phyloP scores from a whole-genome alignment of 2,329 filamentous ascomycete species.

The Colletotrichum lindemuthianum region DNA sequence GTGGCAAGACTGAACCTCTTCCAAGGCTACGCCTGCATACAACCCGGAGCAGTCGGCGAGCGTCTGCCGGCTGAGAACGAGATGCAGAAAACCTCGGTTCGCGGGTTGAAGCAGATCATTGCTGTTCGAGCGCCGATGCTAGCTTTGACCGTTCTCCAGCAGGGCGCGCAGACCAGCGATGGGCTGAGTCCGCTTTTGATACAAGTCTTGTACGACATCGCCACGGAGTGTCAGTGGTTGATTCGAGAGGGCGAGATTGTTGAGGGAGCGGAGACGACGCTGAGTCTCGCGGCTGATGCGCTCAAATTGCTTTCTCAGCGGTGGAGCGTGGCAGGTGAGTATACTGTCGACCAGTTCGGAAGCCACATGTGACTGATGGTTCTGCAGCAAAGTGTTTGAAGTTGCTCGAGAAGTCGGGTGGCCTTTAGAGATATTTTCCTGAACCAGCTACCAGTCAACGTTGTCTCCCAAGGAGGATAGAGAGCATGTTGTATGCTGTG shows the following conservation, averaged over 20 bases:
- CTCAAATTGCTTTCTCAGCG: constrained; percentile 1
- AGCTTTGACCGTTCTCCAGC: background rate
- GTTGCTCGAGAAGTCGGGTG: too few relatives aligned
- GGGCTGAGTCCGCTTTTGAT: background rate
- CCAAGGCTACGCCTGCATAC: constrained; percentile 37
- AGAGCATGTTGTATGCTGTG: too few relatives aligned
- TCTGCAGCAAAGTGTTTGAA: too few relatives aligned
- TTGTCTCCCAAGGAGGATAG: too few relatives aligned
- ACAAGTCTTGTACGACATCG: constrained; percentile 32
- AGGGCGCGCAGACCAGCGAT: background rate
- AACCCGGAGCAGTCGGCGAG: constrained; percentile 14
- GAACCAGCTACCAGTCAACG: too few relatives aligned
- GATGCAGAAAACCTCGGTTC: constrained; percentile 31
- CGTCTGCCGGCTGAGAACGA: constrained; percentile 35
- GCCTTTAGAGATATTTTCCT: too few relatives aligned
- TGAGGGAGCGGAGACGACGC: background rate
- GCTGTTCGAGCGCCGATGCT: background rate
- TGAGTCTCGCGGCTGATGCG: background rate
- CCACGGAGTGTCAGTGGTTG: constrained; percentile 38
- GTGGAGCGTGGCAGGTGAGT: constrained; percentile 1
- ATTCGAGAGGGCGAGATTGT: constrained; percentile 36
- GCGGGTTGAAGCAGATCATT: constrained; percentile 25
- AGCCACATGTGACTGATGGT: too few relatives aligned
- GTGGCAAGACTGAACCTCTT: constrained; percentile 36
- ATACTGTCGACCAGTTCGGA: background rate